Conservation (phyloP, 768 basidiomycete genomes). For the Antrodiella citrinella region DNA sequence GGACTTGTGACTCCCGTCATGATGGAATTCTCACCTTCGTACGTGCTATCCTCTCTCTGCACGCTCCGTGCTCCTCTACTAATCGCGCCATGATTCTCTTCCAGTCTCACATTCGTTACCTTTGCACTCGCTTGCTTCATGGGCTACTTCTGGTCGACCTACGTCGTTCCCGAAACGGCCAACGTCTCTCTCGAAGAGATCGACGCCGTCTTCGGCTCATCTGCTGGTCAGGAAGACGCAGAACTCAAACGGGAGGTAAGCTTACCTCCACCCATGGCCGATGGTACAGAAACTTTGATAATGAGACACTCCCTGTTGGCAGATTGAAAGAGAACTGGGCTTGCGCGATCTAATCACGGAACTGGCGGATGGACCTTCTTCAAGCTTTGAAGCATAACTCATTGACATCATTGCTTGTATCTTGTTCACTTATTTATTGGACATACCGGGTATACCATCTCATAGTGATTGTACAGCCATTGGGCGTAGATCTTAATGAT, state of each 20-base stretch:
- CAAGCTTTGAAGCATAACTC: neutral
- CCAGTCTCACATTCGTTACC: slow-evolving; percentile 47
- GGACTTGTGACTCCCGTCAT: slow-evolving; percentile 66
- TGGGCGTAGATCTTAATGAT: too few relatives aligned
- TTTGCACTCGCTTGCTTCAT: slow-evolving; percentile 58
- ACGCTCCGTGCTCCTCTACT: neutral
- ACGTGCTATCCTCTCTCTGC: slow-evolving; percentile 11
- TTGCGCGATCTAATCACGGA: slow-evolving; percentile 36
- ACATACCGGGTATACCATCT: neutral
- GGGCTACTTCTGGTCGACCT: slow-evolving; percentile 66
- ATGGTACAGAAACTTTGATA: neutral
- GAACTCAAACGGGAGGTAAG: slow-evolving; percentile 46
- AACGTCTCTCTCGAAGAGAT: slow-evolving; percentile 72
- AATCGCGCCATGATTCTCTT: neutral
- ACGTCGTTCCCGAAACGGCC: slow-evolving; percentile 69
- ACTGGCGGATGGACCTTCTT: slow-evolving; percentile 14
- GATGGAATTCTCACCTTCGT: slow-evolving; percentile 55
- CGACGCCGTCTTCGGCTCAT: slow-evolving; percentile 55
- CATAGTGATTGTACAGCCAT: neutral
- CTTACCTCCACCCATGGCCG: neutral
- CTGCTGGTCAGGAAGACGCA: slow-evolving; percentile 49
- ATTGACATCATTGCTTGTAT: neutral
- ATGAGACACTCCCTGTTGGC: slow-evolving; percentile 1
- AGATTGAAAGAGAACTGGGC: slow-evolving; percentile 56
- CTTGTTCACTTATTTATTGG: neutral